Evolutionary conservation across 2,329 filamentous ascomycete genomes (phyloP).

Genomic region (Neonectria ditissima): DNA sequence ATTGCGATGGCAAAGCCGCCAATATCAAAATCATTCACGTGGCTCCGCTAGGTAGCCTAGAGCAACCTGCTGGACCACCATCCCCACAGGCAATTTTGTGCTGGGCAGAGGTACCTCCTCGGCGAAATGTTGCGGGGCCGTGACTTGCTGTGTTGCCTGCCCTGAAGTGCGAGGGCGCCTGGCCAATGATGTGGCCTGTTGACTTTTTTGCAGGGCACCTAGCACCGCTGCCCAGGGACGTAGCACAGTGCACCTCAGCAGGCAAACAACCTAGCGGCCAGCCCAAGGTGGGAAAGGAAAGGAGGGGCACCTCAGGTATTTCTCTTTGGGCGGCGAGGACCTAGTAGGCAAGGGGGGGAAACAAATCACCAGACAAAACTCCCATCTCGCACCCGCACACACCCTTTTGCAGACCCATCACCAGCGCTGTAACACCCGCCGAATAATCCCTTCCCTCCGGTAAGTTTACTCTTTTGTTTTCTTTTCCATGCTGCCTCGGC

Average conservation of each 20-base stretch:
- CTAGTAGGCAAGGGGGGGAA: constrained; percentile 27
- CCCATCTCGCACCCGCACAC: constrained; percentile 13
- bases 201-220: constrained; percentile 22
- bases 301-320: constrained; percentile 40
- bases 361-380: constrained; percentile 45
- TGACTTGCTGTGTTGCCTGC: constrained; percentile 33
- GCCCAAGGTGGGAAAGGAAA: constrained; percentile 30
- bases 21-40: constrained; percentile 17
- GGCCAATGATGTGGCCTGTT: constrained; percentile 40
- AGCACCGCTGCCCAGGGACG: constrained; percentile 8
- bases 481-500: neutral
- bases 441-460: constrained; percentile 28
- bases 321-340: constrained; percentile 36
- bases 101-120: constrained; percentile 29
- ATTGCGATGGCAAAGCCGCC: neutral
- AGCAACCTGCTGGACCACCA: constrained; percentile 11
- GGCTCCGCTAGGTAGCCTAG: constrained; percentile 17
- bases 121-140: constrained; percentile 15
- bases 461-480: constrained; percentile 25
- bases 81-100: constrained; percentile 20
- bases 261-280: constrained; percentile 14
- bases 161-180: constrained; percentile 3
- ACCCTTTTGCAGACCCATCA: constrained; percentile 14
- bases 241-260: constrained; percentile 12
- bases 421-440: constrained; percentile 25